Percentiles rank a stretch among this genome's conserved stretches.
These are phyloP conservation scores for Cetradonia linearis DNA, from an alignment of 495 filamentous ascomycete species.

Conservation along the genomic window DNA sequence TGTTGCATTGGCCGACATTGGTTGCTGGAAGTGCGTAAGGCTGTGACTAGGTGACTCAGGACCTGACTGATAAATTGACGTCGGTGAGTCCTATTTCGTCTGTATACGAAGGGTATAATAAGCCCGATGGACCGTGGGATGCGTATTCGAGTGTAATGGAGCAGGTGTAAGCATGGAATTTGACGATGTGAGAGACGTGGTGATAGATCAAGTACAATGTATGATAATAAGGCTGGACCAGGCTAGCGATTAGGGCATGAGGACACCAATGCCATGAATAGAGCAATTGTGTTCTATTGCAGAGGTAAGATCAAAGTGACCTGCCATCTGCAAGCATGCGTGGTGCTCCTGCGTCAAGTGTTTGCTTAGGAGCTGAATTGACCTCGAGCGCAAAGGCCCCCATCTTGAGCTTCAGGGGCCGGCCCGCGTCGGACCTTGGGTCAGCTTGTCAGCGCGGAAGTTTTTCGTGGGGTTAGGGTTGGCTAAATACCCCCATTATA, in stretches of 20 bases:
- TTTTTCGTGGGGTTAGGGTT: neutral
- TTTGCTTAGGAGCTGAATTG: neutral
- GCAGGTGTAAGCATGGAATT: neutral
- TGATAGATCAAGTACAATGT: neutral
- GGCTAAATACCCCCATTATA: too few species aligned
- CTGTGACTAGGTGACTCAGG: neutral
- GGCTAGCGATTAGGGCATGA: neutral
- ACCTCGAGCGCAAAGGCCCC: neutral
- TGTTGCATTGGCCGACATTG: constrained; percentile 12
- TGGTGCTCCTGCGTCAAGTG: neutral
- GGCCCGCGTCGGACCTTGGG: constrained; percentile 11
- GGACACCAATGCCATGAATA: neutral
- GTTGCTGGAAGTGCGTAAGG: neutral
- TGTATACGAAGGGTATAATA: neutral
- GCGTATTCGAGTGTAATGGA: neutral
- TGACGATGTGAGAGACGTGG: too few species aligned
- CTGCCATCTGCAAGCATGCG: neutral
- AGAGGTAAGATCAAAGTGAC: neutral
- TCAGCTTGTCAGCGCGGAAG: neutral
- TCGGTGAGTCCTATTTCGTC: neutral
- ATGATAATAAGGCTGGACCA: neutral
- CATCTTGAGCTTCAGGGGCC: constrained; percentile 5
- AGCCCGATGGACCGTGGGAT: neutral
- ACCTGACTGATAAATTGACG: neutral
- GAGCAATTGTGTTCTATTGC: neutral